phyloP scores from a whole-genome alignment of 345 rosid species.

The Eucalyptus leucophloia region DNA sequence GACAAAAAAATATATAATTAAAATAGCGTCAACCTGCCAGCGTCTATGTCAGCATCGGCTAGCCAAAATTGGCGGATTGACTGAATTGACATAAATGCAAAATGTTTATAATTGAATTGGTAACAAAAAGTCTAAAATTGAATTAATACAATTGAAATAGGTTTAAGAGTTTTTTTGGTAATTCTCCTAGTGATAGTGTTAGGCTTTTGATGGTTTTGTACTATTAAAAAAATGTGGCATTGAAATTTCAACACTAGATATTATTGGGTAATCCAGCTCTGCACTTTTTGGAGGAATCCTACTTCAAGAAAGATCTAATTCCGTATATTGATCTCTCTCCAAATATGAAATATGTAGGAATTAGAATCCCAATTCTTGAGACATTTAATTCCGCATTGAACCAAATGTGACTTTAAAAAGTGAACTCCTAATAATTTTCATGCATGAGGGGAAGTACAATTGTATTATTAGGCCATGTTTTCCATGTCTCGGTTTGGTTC shows the following conservation, averaged over 20 bases:
- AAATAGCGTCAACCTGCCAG: fast-evolving
- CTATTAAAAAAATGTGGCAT: neutral
- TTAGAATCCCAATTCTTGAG: neutral
- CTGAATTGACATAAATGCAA: no score
- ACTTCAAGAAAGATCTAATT: neutral
- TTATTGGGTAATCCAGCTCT: neutral
- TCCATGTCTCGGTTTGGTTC: neutral
- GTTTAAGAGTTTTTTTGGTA: no score
- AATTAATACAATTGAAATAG: no score
- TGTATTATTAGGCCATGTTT: neutral
- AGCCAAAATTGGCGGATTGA: no score
- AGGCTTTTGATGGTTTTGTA: neutral
- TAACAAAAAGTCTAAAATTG: fast-evolving
- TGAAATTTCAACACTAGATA: neutral
- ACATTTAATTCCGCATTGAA: neutral
- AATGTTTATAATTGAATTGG: no score
- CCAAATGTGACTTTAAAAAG: neutral
- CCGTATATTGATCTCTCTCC: neutral
- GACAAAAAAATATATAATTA: no score
- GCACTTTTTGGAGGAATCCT: neutral
- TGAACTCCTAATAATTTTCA: neutral
- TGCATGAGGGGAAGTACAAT: neutral
- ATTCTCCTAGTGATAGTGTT: neutral
- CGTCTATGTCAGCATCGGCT: fast-evolving
- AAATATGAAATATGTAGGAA: neutral